A percentile compares a stretch with the other conserved stretches of the same genome.
These are phyloP conservation scores for Leucoagaricus sp. DNA, from an alignment of 1,284 basidiomycete species.

Conservation along the genomic window DNA sequence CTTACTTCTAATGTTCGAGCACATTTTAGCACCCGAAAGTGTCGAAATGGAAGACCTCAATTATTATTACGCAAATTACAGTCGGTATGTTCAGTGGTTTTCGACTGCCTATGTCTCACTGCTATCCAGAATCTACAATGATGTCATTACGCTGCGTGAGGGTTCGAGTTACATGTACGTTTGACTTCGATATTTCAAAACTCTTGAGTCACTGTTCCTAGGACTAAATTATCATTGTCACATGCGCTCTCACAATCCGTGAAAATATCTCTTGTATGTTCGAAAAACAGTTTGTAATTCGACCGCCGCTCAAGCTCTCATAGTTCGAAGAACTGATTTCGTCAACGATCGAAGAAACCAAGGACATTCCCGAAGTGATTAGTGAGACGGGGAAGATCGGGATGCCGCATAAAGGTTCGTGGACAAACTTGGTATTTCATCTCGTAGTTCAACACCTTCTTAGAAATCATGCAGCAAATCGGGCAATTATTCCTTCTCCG, in stretches of 20 bases:
- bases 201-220: slow-evolving; percentile 34
- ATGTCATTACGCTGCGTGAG: slow-evolving; percentile 93
- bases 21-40: slow-evolving; percentile 66
- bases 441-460: slow-evolving; percentile 4
- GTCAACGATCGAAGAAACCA: slow-evolving; percentile 94
- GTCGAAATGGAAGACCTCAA: slow-evolving; percentile 97
- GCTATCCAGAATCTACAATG: slow-evolving; percentile 86
- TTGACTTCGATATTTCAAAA: slow-evolving; percentile 22
- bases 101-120: slow-evolving; percentile 12
- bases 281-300: background rate
- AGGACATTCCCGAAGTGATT: slow-evolving; percentile 93
- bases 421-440: background rate
- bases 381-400: slow-evolving; percentile 95
- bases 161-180: slow-evolving; percentile 94
- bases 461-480: slow-evolving; percentile 98
- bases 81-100: slow-evolving; percentile 56
- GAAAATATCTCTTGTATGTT: slow-evolving; percentile 87
- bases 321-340: slow-evolving; percentile 93
- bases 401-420: slow-evolving; percentile 74
- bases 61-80: slow-evolving; percentile 97
- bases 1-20: slow-evolving; percentile 8
- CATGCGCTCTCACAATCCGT: slow-evolving; percentile 96
- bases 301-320: slow-evolving; percentile 5
- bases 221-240: slow-evolving; percentile 94
- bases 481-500: slow-evolving; percentile 92